Base-by-base conservation (phyloP, 345 rosid genomes). In the Gossypium bickii region DNA sequence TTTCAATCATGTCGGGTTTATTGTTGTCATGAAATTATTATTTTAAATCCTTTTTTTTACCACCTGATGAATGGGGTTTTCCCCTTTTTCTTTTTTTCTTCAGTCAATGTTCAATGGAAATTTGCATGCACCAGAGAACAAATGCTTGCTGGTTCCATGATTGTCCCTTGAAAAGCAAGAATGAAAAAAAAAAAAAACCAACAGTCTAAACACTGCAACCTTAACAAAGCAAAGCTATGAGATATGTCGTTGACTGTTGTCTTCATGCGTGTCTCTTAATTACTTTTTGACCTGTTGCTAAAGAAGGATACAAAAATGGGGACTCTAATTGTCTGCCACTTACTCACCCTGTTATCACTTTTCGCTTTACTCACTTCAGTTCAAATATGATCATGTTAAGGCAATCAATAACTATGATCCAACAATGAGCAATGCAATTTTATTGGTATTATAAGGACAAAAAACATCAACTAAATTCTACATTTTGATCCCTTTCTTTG, bases 261-360 rank as follows among this genome's bases (percentile, higher is more conserved):
- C 18, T 18, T 9, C 57, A 27, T 67, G 71, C 52, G 48, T 68
- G 55, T 68, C 67, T 61, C 41, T 60, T 13, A 17, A 8, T 34
- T 53, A 70, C 82, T 27, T 82, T 82, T 82, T 79, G 85, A 77
- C 82, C 65, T 70, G 74, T 38, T 65, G 78, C 48, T 65, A 73
- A 82, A 72, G 25, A 13, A 27, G 12, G 61, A 12, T 61, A n/a
- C 58, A 12, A 44, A 51, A 66, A 74, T 81, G 74, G 70, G 41
- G 80, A 78, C 72, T 79, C 69, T 25, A 64, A 74, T 16, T 82
- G 85, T 77, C 79, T 60, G 72, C 79, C 85, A 79, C 81, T 74
- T 34, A 20, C 34, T 29, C 38, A 29, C 20, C 44, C 71, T 55
- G 24, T 48, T 79, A 34, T 34, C 7, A 4, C 41, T 34, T 34